Percentiles rank a stretch among this genome's conserved stretches.
Conservation (phyloP, 768 basidiomycete species). For the Amanita thiersii region DNA sequence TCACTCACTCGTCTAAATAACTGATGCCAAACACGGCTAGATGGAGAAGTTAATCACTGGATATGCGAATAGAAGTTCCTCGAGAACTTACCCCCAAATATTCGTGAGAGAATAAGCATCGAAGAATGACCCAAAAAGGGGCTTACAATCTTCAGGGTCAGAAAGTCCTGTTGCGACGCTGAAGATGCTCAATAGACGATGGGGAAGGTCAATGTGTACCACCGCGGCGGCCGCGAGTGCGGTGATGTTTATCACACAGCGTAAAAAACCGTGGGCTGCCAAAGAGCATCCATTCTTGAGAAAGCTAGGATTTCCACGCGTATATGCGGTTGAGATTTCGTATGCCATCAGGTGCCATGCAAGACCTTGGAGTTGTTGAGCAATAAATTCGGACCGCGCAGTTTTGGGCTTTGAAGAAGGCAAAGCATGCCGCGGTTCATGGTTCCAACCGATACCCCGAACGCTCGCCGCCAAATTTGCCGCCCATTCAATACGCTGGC, state of each 20-base stretch:
- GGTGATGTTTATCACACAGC: conserved; percentile 12
- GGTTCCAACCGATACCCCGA: conserved; percentile 26
- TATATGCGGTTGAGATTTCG: conserved; percentile 14
- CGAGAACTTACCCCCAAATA: conserved; percentile 20
- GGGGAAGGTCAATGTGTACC: conserved; percentile 4
- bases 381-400: conserved; percentile 19
- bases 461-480: conserved; percentile 19
- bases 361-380: conserved; percentile 3
- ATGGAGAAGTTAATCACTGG: not conserved
- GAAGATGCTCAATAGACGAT: conserved; percentile 10
- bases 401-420: conserved; percentile 12
- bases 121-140: conserved; percentile 14
- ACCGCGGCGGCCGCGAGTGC: conserved; percentile 12
- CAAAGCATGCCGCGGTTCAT: conserved; percentile 17
- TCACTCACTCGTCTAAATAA: conserved; percentile 14
- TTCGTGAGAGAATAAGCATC: conserved; percentile 15
- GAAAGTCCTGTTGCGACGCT: conserved; percentile 12
- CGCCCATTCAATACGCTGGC: conserved; percentile 20
- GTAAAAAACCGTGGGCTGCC: conserved; percentile 8
- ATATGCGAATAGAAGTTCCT: not conserved
- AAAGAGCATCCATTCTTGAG: conserved; percentile 10
- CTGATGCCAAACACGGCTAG: conserved; percentile 19
- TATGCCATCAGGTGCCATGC: conserved; percentile 13
- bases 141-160: conserved; percentile 16
- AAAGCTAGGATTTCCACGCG: conserved; percentile 9